Base-by-base conservation (phyloP, 75 land plant genomes). In the Pinus albicaulis region DNA sequence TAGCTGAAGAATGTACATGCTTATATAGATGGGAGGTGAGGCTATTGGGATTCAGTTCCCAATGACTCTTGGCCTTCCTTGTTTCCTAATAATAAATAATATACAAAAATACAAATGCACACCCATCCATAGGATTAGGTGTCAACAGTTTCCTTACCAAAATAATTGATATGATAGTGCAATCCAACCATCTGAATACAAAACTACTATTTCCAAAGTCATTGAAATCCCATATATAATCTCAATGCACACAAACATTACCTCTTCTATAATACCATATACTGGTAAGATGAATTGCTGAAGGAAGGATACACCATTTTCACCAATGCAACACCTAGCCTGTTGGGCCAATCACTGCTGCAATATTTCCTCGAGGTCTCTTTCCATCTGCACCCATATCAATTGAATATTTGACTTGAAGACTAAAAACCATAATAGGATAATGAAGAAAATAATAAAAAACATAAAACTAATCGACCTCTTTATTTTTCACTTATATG, bases 211-310 rank as follows among this genome's bases (percentile, higher is more conserved):
- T 55, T 73, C 59, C 19, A 73, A n/a, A n/a, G 59, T 16, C 31
- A 22, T 5, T 25, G 7, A 19, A 20, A 24, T 70, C n/a, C 41
- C 14, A 28, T 22, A 57, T 4, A 28, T 28, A 34, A 36, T 64
- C 3, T 48, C 34, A 57, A 71, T 26, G 20, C 23, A 12, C 28
- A 44, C 70, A 53, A 73, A 36, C 82, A 82, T 52, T 59, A 96
- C 99, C 82, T 79, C 80, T 75, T 76, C 85, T 41, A 97, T 58
- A 13, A 84, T 84, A 26, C 86, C 78, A 77, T 97, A 94, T 31
- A 97, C 82, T 24, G 99, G 99, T 53, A 68, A 26, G 19, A 97
- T 90, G 41, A 97, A 78, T 76, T 83, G 31, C 72, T 91, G 70
- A 58, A 97, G 91, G 76, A 83, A 97, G 26, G 93, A 86, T 5